Base-by-base conservation (phyloP, 805 yeast species). In the Lachancea quebecensis region DNA sequence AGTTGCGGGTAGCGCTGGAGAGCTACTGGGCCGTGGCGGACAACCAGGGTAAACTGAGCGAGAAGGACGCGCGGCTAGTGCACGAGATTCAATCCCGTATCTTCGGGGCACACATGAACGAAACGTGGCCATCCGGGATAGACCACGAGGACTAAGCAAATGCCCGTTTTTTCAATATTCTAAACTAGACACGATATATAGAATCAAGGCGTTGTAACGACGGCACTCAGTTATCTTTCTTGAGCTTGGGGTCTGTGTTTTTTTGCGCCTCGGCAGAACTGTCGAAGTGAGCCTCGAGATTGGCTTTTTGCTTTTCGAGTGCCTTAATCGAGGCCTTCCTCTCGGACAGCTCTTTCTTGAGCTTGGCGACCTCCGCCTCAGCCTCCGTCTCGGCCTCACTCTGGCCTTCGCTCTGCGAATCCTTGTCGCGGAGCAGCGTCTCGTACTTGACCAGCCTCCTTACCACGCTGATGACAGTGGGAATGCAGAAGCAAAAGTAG, bases 61-160 rank as follows among this genome's bases (percentile, higher is more conserved):
- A 53, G 10, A 41, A 49, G 2, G 95, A 85, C 53, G 67, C 58
- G 10, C 47, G 48, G 5, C 54, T 76, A 16, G 71, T 77, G 29
- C 57, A 58, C 7, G 56, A 71, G 38, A 75, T 81, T 11, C 72
- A 71, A 49, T 45, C 55, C 15, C 56, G 64, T 14, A 67, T 72
- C 2, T 57, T 78, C 42, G 88, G 81, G 10, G 62, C 57, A 0
- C 83, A 78, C 52, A 58, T 77, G 47, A 77, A 85, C 58, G 85
- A 80, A 58, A 72, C 77, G 2, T 87, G 95, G 95, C 58, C 58
- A 9, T 70, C 76, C 18, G 79, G 78, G n/a, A 64, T 72, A 38
- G 52, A n/a, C 6, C 46, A 44, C 28, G 25, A 21, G 7, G 25
- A 21, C 6, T 21, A 21, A 21, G 25, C 25, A 21, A 21, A 21